phyloP scores from a whole-genome alignment of 2,329 filamentous ascomycete genomes.

The Arthrocladium fulminans region DNA sequence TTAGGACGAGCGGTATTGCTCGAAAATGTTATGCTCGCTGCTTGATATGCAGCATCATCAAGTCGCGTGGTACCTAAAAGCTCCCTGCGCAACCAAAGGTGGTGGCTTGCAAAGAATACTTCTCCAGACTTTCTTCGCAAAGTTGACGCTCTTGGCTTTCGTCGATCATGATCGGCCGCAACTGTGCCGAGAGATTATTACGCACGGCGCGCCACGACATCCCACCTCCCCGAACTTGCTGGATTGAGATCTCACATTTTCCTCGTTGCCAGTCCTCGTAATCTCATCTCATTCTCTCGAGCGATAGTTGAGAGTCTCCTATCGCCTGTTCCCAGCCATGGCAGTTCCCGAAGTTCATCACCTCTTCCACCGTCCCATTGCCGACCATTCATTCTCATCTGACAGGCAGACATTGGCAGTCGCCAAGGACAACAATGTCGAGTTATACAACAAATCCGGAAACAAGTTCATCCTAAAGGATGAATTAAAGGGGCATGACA shows the following conservation, averaged over 20 bases:
- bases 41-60: background rate
- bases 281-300: background rate
- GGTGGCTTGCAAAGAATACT: background rate
- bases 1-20: background rate
- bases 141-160: background rate
- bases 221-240: too few relatives aligned
- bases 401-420: constrained; percentile 85
- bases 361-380: constrained; percentile 91
- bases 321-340: constrained; percentile 58
- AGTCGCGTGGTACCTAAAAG: background rate
- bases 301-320: constrained; percentile 99
- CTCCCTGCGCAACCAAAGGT: background rate
- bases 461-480: constrained; percentile 75
- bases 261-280: background rate
- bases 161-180: too few relatives aligned
- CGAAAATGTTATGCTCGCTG: too few relatives aligned
- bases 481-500: constrained; percentile 92
- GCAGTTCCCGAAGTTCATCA: constrained; percentile 84
- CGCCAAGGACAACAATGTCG: constrained; percentile 78
- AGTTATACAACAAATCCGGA: constrained; percentile 71
- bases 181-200: too few relatives aligned
- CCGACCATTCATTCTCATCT: constrained; percentile 95
- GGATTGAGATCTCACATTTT: too few relatives aligned
- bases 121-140: too few relatives aligned
- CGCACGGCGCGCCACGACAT: too few relatives aligned